These are phyloP conservation scores for Pleurotus platypus DNA, from an alignment of 768 basidiomycete species.

Conservation along the genomic window DNA sequence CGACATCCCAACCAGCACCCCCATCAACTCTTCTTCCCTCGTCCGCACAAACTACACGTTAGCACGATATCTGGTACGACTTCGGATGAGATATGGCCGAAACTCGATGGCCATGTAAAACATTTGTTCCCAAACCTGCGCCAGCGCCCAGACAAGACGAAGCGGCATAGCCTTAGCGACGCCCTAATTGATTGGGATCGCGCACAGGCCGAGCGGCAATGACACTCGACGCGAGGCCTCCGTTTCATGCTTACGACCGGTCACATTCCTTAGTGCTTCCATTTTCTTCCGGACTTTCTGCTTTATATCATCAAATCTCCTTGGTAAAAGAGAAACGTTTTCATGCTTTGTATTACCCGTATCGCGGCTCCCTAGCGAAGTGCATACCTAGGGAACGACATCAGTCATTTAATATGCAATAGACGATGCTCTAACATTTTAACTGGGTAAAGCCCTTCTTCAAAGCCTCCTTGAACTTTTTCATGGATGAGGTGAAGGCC, in stretches of 20 bases:
- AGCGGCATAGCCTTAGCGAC: slow-evolving; percentile 52
- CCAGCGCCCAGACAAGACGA: slow-evolving; percentile 43
- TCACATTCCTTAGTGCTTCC: background rate
- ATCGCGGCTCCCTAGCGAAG: slow-evolving; percentile 32
- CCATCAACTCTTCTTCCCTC: slow-evolving; percentile 45
- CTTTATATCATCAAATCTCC: too few species aligned
- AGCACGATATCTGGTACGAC: slow-evolving; percentile 67
- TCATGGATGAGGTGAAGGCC: slow-evolving; percentile 71
- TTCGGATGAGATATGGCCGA: slow-evolving; percentile 89
- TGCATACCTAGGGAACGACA: slow-evolving; percentile 45
- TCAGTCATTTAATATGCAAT: background rate
- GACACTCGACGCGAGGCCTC: too few species aligned
- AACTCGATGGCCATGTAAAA: slow-evolving; percentile 61
- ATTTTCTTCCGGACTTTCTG: too few species aligned
- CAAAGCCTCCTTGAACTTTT: slow-evolving; percentile 80
- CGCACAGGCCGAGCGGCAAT: background rate
- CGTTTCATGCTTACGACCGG: background rate
- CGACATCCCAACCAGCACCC: slow-evolving; percentile 40
- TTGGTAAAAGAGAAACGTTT: too few species aligned
- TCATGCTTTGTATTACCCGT: too few species aligned
- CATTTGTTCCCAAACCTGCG: slow-evolving; percentile 55
- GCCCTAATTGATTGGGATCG: slow-evolving; percentile 32
- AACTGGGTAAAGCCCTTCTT: slow-evolving; percentile 75
- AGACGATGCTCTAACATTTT: slow-evolving; percentile 62
- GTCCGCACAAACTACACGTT: slow-evolving; percentile 45